phyloP scores from a whole-genome alignment of 2,329 filamentous ascomycete species.

The Fusarium denticulatum region DNA sequence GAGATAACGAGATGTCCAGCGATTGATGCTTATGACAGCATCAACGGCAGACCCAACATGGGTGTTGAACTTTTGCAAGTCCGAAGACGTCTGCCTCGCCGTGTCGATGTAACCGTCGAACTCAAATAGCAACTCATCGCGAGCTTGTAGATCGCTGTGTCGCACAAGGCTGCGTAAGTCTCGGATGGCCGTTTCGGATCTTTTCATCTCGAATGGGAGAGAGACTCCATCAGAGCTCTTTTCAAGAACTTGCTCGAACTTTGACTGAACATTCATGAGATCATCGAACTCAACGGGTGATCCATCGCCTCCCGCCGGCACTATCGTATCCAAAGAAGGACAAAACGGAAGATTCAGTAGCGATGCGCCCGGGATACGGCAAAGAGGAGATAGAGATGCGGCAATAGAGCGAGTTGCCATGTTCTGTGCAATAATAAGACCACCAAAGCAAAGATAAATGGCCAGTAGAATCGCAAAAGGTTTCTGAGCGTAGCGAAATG shows the following conservation, averaged over 20 bases:
- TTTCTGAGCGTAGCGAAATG: constrained; percentile 70
- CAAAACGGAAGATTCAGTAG: constrained; percentile 74
- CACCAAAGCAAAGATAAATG: constrained; percentile 68
- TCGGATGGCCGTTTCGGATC: constrained; percentile 76
- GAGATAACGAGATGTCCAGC: constrained; percentile 77
- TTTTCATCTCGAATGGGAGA: constrained; percentile 82
- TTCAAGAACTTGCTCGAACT: constrained; percentile 80
- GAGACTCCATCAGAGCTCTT: constrained; percentile 72
- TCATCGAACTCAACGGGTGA: constrained; percentile 73
- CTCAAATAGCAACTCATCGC: constrained; percentile 77
- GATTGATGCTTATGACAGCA: constrained; percentile 77
- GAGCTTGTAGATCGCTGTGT: constrained; percentile 73
- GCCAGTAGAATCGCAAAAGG: constrained; percentile 71
- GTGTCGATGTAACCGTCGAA: constrained; percentile 80
- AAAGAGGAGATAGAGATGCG: constrained; percentile 73
- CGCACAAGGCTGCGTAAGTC: constrained; percentile 78
- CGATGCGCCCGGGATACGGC: constrained; percentile 72
- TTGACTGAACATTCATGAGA: constrained; percentile 77
- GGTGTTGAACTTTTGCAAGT: constrained; percentile 79
- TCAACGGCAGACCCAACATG: constrained; percentile 80
- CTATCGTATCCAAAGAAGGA: constrained; percentile 44
- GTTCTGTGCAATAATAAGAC: constrained; percentile 68
- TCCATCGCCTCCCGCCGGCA: constrained; percentile 33
- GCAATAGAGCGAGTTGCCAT: constrained; percentile 70
- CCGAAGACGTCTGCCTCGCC: constrained; percentile 69